Base-by-base conservation (phyloP, 495 filamentous ascomycete genomes). In the Hyaloscypha finlandica region DNA sequence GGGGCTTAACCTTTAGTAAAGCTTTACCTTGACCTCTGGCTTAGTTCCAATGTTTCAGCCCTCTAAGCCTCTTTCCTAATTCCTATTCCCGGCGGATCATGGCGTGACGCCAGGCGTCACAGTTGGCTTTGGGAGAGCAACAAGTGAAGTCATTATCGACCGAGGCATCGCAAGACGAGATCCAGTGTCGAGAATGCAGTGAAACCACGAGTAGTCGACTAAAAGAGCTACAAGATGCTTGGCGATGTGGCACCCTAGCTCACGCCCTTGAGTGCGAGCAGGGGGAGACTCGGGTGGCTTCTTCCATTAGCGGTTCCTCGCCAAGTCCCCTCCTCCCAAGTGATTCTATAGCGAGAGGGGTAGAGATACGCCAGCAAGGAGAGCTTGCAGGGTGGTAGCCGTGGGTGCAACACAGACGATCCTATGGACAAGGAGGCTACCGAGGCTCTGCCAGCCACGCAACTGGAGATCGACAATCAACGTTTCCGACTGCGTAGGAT, bases 111-210 rank as follows among this genome's bases (percentile, higher is more conserved):
- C n/a, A n/a, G n/a, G n/a, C n/a, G n/a, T n/a, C n/a, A n/a, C n/a
- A n/a, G n/a, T n/a, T 68, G 54, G 67, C 61, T 65, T 65, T 69
- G 54, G 54, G 8, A 69, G 62, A 69, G 55, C 52, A 68, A 53
- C 66, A 69, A 62, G 61, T 59, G 42, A 35, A 69, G 20, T 69
- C 55, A 60, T 61, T 42, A 55, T 59, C 61, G 30, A 32, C 55
- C 51, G 51, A 53, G 51, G 16, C 51, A 53, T 16, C 16, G 6
- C 51, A 59, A 30, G n/a, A n/a, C n/a, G 62, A 65, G 61, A 65
- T 55, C 39, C 53, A 55, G 56, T 55, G n/a, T n/a, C n/a, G n/a
- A n/a, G n/a, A n/a, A n/a, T n/a, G n/a, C n/a, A n/a, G n/a, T n/a
- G n/a, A n/a, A n/a, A n/a, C n/a, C n/a, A n/a, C n/a, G n/a, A n/a